phyloP scores from a whole-genome alignment of 2,329 filamentous ascomycete genomes.

The Trichoderma lentiforme region DNA sequence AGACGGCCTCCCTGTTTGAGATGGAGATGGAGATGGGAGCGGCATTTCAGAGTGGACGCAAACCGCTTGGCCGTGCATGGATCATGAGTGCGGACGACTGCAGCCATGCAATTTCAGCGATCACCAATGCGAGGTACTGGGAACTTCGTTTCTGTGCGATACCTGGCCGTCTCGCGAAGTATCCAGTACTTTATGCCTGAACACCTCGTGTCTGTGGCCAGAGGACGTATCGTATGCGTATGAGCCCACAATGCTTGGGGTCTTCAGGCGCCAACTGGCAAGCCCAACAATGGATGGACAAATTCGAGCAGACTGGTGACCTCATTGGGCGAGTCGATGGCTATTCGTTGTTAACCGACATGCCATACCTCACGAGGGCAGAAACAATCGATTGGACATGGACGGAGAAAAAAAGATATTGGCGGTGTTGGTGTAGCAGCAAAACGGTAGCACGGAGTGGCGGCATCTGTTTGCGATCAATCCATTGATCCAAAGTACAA shows the following conservation, averaged over 20 bases:
- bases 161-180: background rate
- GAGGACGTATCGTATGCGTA: background rate
- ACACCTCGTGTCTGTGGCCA: background rate
- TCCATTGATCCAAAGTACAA: background rate
- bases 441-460: background rate
- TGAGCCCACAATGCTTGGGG: background rate
- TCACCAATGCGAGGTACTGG: background rate
- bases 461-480: background rate
- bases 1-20: background rate
- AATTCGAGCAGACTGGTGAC: background rate
- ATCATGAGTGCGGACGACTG: background rate
- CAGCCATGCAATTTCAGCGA: background rate
- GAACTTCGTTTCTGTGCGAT: background rate
- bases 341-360: background rate
- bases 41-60: background rate
- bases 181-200: background rate
- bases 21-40: background rate
- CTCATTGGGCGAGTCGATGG: background rate
- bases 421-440: background rate
- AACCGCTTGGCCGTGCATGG: constrained; percentile 6
- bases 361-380: background rate
- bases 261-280: constrained; percentile 12
- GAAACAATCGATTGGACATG: background rate
- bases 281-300: background rate
- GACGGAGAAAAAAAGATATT: background rate